Evolutionary conservation across 2,329 filamentous ascomycete species (phyloP), one percentile per base, ranked within the genome.

Genomic region (Epicoccum sorghinum): DNA sequence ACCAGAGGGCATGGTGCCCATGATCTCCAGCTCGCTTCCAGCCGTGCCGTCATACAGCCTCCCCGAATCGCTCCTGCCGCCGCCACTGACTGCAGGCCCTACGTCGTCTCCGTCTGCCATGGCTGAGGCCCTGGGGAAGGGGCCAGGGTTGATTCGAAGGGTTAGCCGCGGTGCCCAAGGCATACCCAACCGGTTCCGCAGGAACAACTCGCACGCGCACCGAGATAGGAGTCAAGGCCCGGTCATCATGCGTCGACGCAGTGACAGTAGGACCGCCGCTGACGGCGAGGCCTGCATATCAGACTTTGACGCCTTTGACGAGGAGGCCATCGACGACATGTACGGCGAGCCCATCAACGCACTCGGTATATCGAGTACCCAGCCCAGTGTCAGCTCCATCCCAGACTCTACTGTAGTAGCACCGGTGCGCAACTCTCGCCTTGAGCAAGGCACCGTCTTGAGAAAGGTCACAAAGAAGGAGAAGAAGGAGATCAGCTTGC

Each of bases 171-270:
- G 89, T 58, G 91, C 92, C 5, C 86, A 86, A 41, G 88, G 85
- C 74, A 87, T 82, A 77, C 88, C 80, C 72, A 86, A 71, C 35
- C 83, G 88, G 56, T 86, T 92, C 59, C 84, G 93, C 57, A 88
- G 89, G 58, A 96, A 91, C 13, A 92, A 90, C 3, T 88, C 88
- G 1, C 86, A 87, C 57, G 71, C 77, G 5, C 91, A 89, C 71
- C 87, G 93, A 37, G 92, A 97, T 69, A 88, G 90, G 58, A 97
- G 93, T 70, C 88, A 92, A 24, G 95, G 95, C 0, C 95, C 95
- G 1, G 89, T 92, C 51, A 89, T 96, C 47, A 86, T 96, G 75
- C 87, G 93, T 58, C 84, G 91, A 53, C 87, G 93, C 61, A 97
- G 93, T 74, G 92, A 96, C 74, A 96, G 93, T 78, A 95, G 90